Evolutionary conservation across 257 asterid genomes (phyloP).

Genomic region (Ilex aquifolium): DNA sequence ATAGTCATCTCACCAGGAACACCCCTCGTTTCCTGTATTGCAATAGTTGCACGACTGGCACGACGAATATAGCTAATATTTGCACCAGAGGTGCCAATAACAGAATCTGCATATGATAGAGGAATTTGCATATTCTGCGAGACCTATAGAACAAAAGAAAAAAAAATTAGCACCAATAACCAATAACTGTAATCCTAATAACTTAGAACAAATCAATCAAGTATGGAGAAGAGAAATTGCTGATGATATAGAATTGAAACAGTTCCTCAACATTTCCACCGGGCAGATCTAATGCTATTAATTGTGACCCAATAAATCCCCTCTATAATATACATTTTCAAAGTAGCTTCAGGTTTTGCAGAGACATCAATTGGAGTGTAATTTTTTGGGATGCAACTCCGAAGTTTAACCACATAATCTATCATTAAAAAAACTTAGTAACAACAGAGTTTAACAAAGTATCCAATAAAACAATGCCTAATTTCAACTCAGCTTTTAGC

Average conservation of each 20-base stretch:
- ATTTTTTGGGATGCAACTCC: too few relatives aligned
- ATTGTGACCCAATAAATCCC: not conserved
- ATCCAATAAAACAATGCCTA: too few relatives aligned
- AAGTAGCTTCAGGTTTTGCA: not conserved
- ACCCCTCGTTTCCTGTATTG: conserved; percentile 76
- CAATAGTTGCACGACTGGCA: conserved; percentile 86
- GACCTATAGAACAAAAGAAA: conserved; percentile 36
- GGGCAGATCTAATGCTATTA: not conserved
- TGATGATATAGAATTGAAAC: conserved; percentile 4
- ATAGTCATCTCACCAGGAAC: conserved; percentile 92
- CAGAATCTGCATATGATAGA: conserved; percentile 74
- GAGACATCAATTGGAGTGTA: too few relatives aligned
- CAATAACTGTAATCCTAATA: not conserved
- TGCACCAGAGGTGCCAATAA: conserved; percentile 77
- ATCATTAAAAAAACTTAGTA: too few relatives aligned
- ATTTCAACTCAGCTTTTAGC: too few relatives aligned
- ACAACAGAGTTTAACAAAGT: too few relatives aligned
- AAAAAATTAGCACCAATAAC: not conserved
- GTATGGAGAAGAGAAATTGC: not conserved
- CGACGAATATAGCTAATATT: conserved; percentile 90
- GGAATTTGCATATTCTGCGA: conserved; percentile 81
- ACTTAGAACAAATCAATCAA: not conserved
- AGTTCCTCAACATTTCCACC: not conserved
- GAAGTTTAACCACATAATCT: too few relatives aligned
- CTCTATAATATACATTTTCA: not conserved